A percentile compares a stretch with the other conserved stretches of the same genome.
These are phyloP conservation scores for Nakazawaea peltata DNA, from an alignment of 805 yeast genomes.

Conservation along the genomic window DNA sequence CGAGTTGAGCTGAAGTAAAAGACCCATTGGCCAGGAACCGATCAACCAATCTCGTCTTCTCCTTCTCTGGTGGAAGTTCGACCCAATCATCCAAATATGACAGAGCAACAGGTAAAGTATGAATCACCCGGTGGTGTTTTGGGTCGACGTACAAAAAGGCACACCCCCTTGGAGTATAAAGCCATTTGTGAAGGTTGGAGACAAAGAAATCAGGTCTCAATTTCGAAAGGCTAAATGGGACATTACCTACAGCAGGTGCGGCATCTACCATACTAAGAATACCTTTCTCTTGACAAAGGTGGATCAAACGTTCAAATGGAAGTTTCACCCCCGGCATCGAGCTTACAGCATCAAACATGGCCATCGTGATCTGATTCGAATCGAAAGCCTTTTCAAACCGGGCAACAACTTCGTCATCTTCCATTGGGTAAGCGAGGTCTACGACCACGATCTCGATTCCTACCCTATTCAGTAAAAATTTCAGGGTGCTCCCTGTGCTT, in stretches of 20 bases:
- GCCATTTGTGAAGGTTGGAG: conserved; percentile 68
- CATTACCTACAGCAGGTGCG: conserved; percentile 59
- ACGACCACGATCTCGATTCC: conserved; percentile 30
- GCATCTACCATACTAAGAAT: conserved; percentile 60
- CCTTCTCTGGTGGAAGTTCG: conserved; percentile 15
- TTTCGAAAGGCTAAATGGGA: conserved; percentile 32
- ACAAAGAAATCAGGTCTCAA: conserved; percentile 52
- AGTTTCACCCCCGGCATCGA: conserved; percentile 57
- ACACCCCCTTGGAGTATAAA: conserved; percentile 46
- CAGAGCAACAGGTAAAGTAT: conserved; percentile 53
- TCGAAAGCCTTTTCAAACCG: conserved; percentile 21
- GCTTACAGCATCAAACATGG: conserved; percentile 48
- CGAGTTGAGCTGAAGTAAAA: conserved; percentile 32
- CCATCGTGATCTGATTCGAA: conserved; percentile 27
- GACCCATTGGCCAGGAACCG: conserved; percentile 49
- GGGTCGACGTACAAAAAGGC: conserved; percentile 52
- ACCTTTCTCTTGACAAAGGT: conserved; percentile 34
- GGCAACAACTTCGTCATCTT: conserved; percentile 30
- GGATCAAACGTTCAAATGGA: conserved; percentile 44
- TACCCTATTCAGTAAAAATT: conserved; percentile 26
- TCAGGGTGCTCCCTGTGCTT: conserved; percentile 45
- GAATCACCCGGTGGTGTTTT: conserved; percentile 39
- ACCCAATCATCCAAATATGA: conserved; percentile 29
- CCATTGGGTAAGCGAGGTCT: conserved; percentile 34
- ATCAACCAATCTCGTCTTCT: conserved; percentile 25